phyloP scores from a whole-genome alignment of 805 yeast genomes.

The Myxozyma sirexii region DNA sequence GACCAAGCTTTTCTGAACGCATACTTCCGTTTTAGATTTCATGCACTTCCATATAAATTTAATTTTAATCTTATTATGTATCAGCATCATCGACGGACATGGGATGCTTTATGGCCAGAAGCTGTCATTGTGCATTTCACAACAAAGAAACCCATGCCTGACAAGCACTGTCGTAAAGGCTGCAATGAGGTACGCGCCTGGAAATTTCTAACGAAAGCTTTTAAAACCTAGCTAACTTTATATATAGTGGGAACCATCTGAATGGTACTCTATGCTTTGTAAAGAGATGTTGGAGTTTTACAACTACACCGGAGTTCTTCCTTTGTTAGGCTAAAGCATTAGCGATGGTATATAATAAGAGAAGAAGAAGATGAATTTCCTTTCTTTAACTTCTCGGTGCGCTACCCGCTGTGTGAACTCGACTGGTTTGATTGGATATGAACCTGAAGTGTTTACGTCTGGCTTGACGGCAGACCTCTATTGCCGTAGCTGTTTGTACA shows the following conservation, averaged over 20 bases:
- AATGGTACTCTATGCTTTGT: slow-evolving; percentile 36
- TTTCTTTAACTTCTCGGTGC: too few relatives aligned
- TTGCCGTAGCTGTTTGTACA: too few relatives aligned
- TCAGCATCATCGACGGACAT: slow-evolving; percentile 30
- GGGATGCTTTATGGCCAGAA: slow-evolving; percentile 38
- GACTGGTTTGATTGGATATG: too few relatives aligned
- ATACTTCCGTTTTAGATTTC: slow-evolving; percentile 33
- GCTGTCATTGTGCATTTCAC: slow-evolving; percentile 38
- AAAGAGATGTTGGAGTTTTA: slow-evolving; percentile 37
- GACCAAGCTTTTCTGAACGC: slow-evolving; percentile 38
- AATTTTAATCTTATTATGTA: slow-evolving; percentile 37
- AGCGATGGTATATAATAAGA: background rate
- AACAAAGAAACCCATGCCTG: slow-evolving; percentile 34
- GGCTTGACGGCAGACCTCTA: too few relatives aligned
- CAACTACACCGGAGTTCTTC: slow-evolving; percentile 32
- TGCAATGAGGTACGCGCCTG: slow-evolving; percentile 32
- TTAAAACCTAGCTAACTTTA: background rate
- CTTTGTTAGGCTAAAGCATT: slow-evolving; percentile 28
- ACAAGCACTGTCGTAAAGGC: slow-evolving; percentile 24
- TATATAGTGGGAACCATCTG: slow-evolving; percentile 34
- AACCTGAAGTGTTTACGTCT: too few relatives aligned
- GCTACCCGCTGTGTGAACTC: too few relatives aligned
- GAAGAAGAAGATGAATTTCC: background rate
- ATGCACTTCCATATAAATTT: slow-evolving; percentile 36
- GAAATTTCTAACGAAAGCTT: background rate